These are phyloP conservation scores for Microbotryomycetes sp. DNA, from an alignment of 1,284 basidiomycete genomes.

Conservation along the genomic window DNA sequence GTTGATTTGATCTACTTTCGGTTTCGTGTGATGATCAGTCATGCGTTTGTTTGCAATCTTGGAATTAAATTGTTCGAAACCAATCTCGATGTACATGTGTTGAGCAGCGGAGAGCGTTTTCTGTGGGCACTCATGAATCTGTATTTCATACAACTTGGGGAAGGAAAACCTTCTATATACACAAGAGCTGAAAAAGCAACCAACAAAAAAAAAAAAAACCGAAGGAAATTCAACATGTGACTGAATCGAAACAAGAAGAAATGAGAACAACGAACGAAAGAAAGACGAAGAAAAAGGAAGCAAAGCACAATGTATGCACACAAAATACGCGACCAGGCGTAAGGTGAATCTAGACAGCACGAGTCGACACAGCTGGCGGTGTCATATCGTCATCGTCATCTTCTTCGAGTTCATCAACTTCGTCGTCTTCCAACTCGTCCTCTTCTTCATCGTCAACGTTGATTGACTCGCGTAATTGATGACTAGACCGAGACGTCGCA, in stretches of 20 bases:
- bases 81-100: too few species aligned
- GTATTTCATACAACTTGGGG: too few species aligned
- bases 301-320: neutral
- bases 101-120: too few species aligned
- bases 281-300: neutral
- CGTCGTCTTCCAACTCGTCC: neutral
- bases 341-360: neutral
- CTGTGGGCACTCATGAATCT: too few species aligned
- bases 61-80: too few species aligned
- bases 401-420: neutral
- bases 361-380: too few species aligned
- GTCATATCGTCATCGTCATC: constrained; percentile 13
- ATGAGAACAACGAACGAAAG: neutral
- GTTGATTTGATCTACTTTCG: too few species aligned
- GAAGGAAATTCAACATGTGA: neutral
- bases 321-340: neutral
- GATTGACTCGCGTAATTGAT: neutral
- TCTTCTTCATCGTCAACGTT: neutral
- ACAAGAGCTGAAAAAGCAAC: too few species aligned
- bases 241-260: neutral
- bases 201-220: too few species aligned
- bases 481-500: neutral
- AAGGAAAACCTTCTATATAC: too few species aligned
- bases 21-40: too few species aligned
- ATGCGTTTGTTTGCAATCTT: too few species aligned